These are phyloP conservation scores for Rhodomyrtus psidioides DNA, from an alignment of 441 rosid genomes.

Conservation along the genomic window DNA sequence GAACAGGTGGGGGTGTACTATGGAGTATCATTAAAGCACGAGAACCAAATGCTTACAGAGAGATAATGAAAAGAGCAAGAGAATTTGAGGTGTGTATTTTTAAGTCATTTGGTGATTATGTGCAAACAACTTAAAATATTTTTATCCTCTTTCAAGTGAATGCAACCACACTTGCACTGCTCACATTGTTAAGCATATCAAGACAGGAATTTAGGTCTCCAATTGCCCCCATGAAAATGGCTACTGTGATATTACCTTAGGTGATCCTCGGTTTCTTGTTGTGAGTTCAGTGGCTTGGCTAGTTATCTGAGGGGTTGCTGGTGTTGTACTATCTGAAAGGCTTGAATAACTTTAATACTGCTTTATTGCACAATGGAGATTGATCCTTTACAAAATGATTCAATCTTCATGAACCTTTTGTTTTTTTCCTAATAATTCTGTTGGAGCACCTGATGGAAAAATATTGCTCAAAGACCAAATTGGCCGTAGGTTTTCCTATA, in stretches of 20 bases:
- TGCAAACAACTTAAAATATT: not conserved
- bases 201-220: not conserved
- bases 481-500: not conserved
- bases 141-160: not conserved
- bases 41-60: slow-evolving; percentile 60
- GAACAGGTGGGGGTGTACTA: slow-evolving; percentile 80
- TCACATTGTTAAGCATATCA: not conserved
- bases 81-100: slow-evolving; percentile 72
- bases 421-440: not conserved
- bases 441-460: not conserved
- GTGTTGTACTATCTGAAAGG: not conserved
- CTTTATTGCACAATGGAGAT: not conserved
- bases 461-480: not conserved
- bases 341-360: not conserved
- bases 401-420: not conserved
- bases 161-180: not conserved
- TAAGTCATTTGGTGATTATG: not conserved
- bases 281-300: not conserved
- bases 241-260: not conserved
- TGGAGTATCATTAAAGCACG: slow-evolving; percentile 82
- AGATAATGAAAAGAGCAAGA: slow-evolving; percentile 78
- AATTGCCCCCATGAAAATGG: not conserved
- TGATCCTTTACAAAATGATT: not conserved
- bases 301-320: not conserved
- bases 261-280: not conserved